Conservation (phyloP, 345 rosid genomes). For the Mangifera indica region DNA sequence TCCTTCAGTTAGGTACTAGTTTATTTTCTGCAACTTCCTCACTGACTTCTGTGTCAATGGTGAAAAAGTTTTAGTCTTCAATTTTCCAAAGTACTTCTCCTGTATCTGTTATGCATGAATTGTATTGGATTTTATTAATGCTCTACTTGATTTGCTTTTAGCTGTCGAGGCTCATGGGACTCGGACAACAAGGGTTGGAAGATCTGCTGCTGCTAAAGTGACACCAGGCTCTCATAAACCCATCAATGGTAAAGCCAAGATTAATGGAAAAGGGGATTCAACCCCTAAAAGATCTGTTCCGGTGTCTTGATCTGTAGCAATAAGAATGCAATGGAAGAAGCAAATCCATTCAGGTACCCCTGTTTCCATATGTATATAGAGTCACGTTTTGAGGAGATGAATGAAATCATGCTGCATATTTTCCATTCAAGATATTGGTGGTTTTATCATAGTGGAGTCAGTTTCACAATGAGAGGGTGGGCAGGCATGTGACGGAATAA, state of each 20-base stretch:
- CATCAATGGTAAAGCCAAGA: constrained; percentile 35
- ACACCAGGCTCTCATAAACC: constrained; percentile 35
- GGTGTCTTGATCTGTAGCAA: constrained; percentile 25
- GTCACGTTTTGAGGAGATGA: not conserved
- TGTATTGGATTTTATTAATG: not conserved
- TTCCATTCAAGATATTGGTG: not conserved
- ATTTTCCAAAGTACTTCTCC: not conserved
- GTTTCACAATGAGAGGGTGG: constrained; percentile 4
- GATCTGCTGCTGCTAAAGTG: constrained; percentile 32
- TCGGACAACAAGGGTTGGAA: constrained; percentile 34
- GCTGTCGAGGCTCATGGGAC: constrained; percentile 38
- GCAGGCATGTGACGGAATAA: constrained; percentile 11
- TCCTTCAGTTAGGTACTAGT: not conserved
- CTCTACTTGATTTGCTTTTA: constrained; percentile 17
- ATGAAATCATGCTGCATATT: not conserved
- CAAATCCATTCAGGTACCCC: not conserved
- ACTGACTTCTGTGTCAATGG: too few species aligned
- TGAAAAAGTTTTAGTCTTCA: not conserved
- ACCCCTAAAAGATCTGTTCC: constrained; percentile 33
- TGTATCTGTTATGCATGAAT: not conserved
- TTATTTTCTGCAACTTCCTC: not conserved
- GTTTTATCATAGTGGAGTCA: not conserved
- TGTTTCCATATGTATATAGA: constrained; percentile 6
- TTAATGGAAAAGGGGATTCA: constrained; percentile 28
- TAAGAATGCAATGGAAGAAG: not conserved